Evolutionary conservation across 495 filamentous ascomycete genomes (phyloP), one percentile per base, ranked within the genome.

Genomic region (Alectoria sarmentosa): DNA sequence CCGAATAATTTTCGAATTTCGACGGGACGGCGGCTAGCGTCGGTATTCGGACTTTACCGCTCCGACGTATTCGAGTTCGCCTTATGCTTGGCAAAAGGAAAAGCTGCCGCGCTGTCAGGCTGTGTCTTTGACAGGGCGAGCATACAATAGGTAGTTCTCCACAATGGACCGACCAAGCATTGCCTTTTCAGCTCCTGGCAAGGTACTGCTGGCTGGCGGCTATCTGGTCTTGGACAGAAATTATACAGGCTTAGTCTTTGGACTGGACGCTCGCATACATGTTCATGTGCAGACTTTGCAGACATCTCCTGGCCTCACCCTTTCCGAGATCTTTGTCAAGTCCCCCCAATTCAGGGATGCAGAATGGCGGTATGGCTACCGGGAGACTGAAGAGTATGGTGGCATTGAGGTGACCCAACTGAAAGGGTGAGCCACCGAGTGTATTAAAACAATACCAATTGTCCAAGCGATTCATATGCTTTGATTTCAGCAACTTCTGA

Each of bases 131-230:
- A 46, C 14, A n/a, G 6, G 28, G 32, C 17, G 11, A 42, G 11
- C 3, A 26, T 52, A 19, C 36, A 58, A 15, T 10, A 37, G 36
- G 10, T 60, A 11, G 4, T 30, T 42, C 36, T 26, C 2, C 26
- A 32, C 17, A 30, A 65, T 62, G 66, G 46, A 36, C 39, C 57
- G 44, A 28, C 59, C 74, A 38, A 77, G 75, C 36, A 79, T 79
- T 61, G 91, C 90, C 69, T 82, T 95, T 67, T 97, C 93, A 66
- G 92, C 95, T 3, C 94, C 94, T 30, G 94, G 94, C 58, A 98
- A 98, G 77, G 95, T 98, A 52, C 82, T 98, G 55, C 82, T 98
- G 21, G 90, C 92, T 58, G 94, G 94, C 46, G 94, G 94, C 49
- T 98, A 97, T 72, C 86, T 98, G 17, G 91, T 97, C 13, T 86